Evolutionary conservation across 2,329 filamentous ascomycete genomes (phyloP).

Genomic region (Beauveria sp.): DNA sequence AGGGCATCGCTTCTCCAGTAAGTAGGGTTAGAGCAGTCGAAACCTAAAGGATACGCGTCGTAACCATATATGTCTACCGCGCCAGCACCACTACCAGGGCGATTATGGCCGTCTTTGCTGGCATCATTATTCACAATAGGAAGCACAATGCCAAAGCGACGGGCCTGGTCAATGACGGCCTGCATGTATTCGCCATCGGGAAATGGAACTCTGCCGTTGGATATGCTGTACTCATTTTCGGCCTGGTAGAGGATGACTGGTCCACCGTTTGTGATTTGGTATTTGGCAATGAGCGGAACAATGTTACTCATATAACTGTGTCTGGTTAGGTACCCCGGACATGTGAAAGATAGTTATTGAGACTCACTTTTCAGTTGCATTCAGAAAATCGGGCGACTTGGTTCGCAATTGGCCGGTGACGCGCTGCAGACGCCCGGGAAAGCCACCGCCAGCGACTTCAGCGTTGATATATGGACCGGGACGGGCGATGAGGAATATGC

Average conservation of each 20-base stretch:
- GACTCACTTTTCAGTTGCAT: constrained; percentile 50
- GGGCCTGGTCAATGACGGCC: constrained; percentile 56
- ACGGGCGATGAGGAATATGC: constrained; percentile 61
- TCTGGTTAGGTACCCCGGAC: neutral
- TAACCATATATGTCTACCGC: constrained; percentile 40
- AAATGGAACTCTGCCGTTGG: constrained; percentile 35
- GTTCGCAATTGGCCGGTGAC: constrained; percentile 52
- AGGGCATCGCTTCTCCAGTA: constrained; percentile 50
- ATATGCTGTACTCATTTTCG: constrained; percentile 55
- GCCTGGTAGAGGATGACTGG: constrained; percentile 64
- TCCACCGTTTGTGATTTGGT: constrained; percentile 68
- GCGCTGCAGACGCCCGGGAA: constrained; percentile 64
- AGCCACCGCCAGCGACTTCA: constrained; percentile 60
- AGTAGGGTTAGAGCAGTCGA: constrained; percentile 34
- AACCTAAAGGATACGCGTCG: constrained; percentile 33
- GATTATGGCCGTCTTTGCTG: constrained; percentile 22
- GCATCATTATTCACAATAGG: constrained; percentile 66
- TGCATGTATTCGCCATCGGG: constrained; percentile 59
- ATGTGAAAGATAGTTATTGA: neutral
- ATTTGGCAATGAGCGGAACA: constrained; percentile 53
- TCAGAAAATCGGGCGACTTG: constrained; percentile 45
- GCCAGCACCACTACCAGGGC: constrained; percentile 13
- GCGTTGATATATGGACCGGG: constrained; percentile 65
- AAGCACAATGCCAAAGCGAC: constrained; percentile 56
- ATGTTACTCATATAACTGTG: constrained; percentile 48